A percentile compares a stretch with the other conserved stretches of the same genome.
phyloP scores from a whole-genome alignment of 2,329 filamentous ascomycete species.

The Fusarium armeniacum region DNA sequence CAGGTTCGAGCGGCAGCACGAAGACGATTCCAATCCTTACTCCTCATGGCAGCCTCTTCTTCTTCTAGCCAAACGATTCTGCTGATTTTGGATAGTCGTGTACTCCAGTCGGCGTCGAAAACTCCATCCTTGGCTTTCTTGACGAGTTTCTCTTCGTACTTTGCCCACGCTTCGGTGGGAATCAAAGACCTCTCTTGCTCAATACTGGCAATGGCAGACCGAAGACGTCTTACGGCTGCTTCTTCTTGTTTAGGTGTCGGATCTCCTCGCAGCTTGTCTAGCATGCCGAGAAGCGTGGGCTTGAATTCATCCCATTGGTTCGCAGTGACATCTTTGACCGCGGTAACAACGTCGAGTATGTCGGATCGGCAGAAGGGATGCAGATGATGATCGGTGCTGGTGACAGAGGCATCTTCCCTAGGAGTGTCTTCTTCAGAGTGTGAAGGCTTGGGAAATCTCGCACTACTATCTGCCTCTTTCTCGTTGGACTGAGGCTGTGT shows the following conservation, averaged over 20 bases:
- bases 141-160: conserved; percentile 46
- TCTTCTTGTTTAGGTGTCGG: conserved; percentile 17
- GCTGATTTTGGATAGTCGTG: conserved; percentile 39
- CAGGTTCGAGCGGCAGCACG: conserved; percentile 47
- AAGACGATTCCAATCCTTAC: conserved; percentile 48
- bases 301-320: conserved; percentile 21
- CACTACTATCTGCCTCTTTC: neutral
- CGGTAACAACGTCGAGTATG: conserved; percentile 10
- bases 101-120: conserved; percentile 40
- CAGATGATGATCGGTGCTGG: neutral
- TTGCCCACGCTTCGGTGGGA: conserved; percentile 38
- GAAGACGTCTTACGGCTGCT: conserved; percentile 25
- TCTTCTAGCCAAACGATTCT: conserved; percentile 50
- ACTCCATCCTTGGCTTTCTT: conserved; percentile 23
- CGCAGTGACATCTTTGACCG: neutral
- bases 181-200: conserved; percentile 40
- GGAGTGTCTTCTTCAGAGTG: conserved; percentile 9
- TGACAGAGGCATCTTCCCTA: conserved; percentile 17
- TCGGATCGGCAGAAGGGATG: conserved; percentile 10
- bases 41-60: conserved; percentile 47
- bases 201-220: conserved; percentile 8
- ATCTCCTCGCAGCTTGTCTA: conserved; percentile 14
- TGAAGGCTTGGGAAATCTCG: neutral
- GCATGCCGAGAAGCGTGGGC: conserved; percentile 25
- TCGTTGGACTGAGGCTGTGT: neutral